Conservation (phyloP, 768 basidiomycete genomes). For the Boletus sp. region DNA sequence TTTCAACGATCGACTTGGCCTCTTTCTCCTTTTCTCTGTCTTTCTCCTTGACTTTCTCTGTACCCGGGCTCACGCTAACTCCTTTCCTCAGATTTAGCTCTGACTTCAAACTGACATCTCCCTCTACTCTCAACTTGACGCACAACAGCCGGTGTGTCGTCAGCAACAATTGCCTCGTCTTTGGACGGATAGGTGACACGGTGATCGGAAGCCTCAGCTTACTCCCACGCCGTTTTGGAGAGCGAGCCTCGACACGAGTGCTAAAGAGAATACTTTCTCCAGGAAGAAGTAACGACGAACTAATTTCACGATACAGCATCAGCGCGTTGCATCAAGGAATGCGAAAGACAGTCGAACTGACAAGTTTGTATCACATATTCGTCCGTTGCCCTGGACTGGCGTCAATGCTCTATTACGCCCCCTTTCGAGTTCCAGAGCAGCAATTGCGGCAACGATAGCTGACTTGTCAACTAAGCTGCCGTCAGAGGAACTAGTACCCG, state of each 20-base stretch:
- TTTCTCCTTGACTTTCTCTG: conserved; percentile 25
- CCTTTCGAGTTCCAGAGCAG: conserved; percentile 39
- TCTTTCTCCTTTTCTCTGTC: conserved; percentile 49
- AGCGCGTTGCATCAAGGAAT: background rate
- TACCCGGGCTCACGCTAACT: conserved; percentile 2
- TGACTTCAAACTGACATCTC: conserved; percentile 45
- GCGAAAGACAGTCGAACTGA: conserved; percentile 25
- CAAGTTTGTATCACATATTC: conserved; percentile 41
- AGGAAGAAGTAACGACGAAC: conserved; percentile 39
- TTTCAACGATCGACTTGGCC: conserved; percentile 41
- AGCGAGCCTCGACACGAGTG: conserved; percentile 53
- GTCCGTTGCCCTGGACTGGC: conserved; percentile 51
- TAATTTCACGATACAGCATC: conserved; percentile 10
- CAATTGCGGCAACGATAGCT: conserved; percentile 32
- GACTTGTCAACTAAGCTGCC: conserved; percentile 42
- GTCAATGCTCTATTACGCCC: conserved; percentile 55
- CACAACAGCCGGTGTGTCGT: conserved; percentile 58
- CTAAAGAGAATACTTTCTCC: conserved; percentile 51
- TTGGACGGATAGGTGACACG: conserved; percentile 46
- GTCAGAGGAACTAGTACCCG: conserved; percentile 49
- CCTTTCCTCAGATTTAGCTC: conserved; percentile 45
- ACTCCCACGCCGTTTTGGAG: conserved; percentile 56
- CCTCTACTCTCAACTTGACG: conserved; percentile 45
- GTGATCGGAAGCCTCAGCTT: conserved; percentile 51
- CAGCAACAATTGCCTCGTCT: conserved; percentile 54